phyloP scores from a whole-genome alignment of 1,139 yeast species.

The Candida neerlandica region DNA sequence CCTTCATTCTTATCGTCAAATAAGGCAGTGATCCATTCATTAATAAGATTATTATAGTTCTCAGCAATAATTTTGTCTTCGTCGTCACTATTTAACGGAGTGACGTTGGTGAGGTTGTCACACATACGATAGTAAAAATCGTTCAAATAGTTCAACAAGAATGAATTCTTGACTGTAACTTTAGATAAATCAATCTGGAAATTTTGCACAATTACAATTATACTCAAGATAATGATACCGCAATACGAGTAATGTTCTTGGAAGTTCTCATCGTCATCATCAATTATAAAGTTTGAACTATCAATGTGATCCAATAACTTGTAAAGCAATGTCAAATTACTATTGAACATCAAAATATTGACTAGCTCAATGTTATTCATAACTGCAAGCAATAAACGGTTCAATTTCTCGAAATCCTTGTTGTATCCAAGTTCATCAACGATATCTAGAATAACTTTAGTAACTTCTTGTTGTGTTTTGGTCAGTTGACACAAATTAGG shows the following conservation, averaged over 20 bases:
- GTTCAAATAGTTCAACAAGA: slow-evolving; percentile 35
- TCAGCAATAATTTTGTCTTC: slow-evolving; percentile 36
- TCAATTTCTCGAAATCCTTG: slow-evolving; percentile 46
- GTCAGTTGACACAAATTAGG: slow-evolving; percentile 40
- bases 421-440: slow-evolving; percentile 43
- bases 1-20: slow-evolving; percentile 78
- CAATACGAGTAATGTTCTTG: slow-evolving; percentile 73
- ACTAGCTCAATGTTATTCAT: slow-evolving; percentile 43
- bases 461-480: slow-evolving; percentile 40
- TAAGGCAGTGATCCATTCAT: slow-evolving; percentile 79
- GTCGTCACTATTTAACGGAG: slow-evolving; percentile 19
- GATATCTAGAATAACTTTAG: slow-evolving; percentile 31
- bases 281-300: slow-evolving; percentile 33
- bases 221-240: slow-evolving; percentile 58
- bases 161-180: slow-evolving; percentile 30
- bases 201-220: slow-evolving; percentile 46
- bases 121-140: slow-evolving; percentile 36
- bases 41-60: slow-evolving; percentile 52
- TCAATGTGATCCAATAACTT: slow-evolving; percentile 40
- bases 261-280: slow-evolving; percentile 53
- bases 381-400: slow-evolving; percentile 51
- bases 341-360: slow-evolving; percentile 43
- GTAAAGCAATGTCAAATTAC: slow-evolving; percentile 22
- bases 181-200: slow-evolving; percentile 43
- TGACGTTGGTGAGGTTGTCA: slow-evolving; percentile 30